Percentiles rank a stretch among this genome's conserved stretches.
phyloP scores from a whole-genome alignment of 2,329 filamentous ascomycete genomes.

The Talaromyces albobiverticillius region DNA sequence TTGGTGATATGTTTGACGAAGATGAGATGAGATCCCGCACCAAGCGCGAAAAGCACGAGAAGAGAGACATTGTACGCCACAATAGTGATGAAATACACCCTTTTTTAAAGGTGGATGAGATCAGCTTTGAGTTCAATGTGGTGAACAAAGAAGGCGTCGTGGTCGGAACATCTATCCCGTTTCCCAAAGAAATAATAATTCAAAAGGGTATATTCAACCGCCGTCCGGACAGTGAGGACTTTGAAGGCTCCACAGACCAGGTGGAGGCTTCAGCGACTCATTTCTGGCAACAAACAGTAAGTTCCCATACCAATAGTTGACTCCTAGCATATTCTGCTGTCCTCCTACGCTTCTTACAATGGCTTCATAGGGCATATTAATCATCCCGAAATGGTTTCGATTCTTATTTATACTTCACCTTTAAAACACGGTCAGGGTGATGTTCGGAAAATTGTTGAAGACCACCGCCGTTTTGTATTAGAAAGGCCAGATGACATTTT shows the following conservation, averaged over 20 bases:
- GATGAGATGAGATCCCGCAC: no score
- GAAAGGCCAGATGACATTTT: neutral
- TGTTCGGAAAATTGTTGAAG: neutral
- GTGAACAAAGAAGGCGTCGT: conserved; percentile 10
- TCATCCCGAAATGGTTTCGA: conserved; percentile 2
- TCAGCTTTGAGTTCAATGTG: conserved; percentile 6
- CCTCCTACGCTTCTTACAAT: neutral
- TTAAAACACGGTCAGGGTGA: neutral
- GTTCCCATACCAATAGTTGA: neutral
- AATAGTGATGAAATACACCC: conserved; percentile 7
- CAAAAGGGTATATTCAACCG: conserved; percentile 15
- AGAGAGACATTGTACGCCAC: no score
- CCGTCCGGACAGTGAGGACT: conserved; percentile 21
- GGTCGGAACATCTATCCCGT: conserved; percentile 3
- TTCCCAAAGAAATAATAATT: conserved; percentile 13
- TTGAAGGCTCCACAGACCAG: conserved; percentile 25
- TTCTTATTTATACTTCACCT: conserved; percentile 6
- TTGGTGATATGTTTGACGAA: no score
- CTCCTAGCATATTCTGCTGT: neutral
- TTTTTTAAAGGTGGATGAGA: neutral
- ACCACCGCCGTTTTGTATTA: neutral
- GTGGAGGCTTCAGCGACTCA: conserved; percentile 23
- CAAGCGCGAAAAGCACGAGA: no score
- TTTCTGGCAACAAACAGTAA: conserved; percentile 23
- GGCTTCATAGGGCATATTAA: conserved; percentile 6